Base-by-base conservation (phyloP, 2,329 filamentous ascomycete genomes). In the Curvularia sp. region DNA sequence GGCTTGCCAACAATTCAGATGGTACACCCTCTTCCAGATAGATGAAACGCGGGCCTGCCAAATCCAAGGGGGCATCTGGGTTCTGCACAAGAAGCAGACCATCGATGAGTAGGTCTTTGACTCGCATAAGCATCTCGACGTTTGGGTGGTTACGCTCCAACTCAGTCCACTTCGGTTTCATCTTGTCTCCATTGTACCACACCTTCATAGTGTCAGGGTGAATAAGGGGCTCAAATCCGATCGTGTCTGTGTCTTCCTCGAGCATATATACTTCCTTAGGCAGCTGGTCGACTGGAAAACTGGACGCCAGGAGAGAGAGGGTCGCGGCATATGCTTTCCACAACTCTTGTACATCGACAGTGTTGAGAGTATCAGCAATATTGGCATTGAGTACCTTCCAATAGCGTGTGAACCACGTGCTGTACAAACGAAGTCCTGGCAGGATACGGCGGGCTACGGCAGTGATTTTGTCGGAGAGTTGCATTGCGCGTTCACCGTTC, bases 251-350 rank as follows among this genome's bases (percentile, higher is more conserved):
- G 70, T 91, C 89, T 71, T 91, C 89, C 60, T 88, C 85, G 3
- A 91, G 79, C 67, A 91, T 79, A 70, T 91, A 90, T 12, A 81
- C 78, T 27, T 88, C 76, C 38, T 81, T 77, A 2, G 83, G 81
- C 28, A 90, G 79, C 41, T 83, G 79, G 47, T 81, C 78, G 28
- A 86, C 81, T 19, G 86, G 82, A 63, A 89, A 90, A 18, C 81
- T 83, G 2, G 83, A 82, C 8, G 82, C 82, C 27, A 90, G 75
- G 12, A 86, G 77, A 38, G 86, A 88, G 49, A 90, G 74, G 0
- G 85, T 84, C 39, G 81, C 82, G n/a, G 86, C 85, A 67, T 90
- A 90, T 0, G 84, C 83, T 61, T 84, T 86, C 87, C 87, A 90
- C 60, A 90, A 80, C 58, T 86, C 82, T 59, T 84, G 82, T 36